Evolutionary conservation across 2,329 filamentous ascomycete species (phyloP).

Genomic region (Neonectria sp.): DNA sequence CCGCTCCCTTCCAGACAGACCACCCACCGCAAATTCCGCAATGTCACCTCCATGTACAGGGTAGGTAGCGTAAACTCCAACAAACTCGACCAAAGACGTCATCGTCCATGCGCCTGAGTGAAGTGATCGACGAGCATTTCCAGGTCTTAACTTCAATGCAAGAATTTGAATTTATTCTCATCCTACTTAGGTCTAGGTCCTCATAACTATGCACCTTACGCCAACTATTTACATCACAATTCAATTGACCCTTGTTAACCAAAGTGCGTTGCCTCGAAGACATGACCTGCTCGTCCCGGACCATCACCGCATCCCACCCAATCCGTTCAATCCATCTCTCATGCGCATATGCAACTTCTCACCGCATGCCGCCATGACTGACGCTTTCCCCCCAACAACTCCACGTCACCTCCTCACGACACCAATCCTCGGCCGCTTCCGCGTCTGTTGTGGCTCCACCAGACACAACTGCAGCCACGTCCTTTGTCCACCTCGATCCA

Average conservation of each 20-base stretch:
- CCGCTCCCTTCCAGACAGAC: not conserved
- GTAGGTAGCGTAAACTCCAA: slow-evolving; percentile 12
- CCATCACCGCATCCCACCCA: slow-evolving; percentile 19
- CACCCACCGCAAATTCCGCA: not conserved
- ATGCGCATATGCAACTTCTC: slow-evolving; percentile 38
- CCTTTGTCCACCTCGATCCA: slow-evolving; percentile 16
- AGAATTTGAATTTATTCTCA: not conserved
- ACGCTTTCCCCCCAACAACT: slow-evolving; percentile 38
- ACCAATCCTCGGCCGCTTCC: slow-evolving; percentile 16
- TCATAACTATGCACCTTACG: too few relatives aligned
- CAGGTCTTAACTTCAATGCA: not conserved
- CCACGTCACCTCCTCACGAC: slow-evolving; percentile 25
- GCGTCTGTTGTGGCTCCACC: slow-evolving; percentile 14
- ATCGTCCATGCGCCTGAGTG: not conserved
- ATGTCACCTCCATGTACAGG: slow-evolving; percentile 26
- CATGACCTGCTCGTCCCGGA: slow-evolving; percentile 16
- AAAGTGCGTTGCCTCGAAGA: not conserved
- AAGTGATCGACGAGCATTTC: not conserved
- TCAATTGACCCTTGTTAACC: not conserved
- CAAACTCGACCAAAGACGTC: not conserved
- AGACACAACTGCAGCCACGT: not conserved
- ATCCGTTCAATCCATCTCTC: slow-evolving; percentile 13
- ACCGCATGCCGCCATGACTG: slow-evolving; percentile 39
- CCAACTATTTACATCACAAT: not conserved
- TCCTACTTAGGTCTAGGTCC: too few relatives aligned